Evolutionary conservation across 768 basidiomycete genomes (phyloP).

Genomic region (Nidula microcarpa): DNA sequence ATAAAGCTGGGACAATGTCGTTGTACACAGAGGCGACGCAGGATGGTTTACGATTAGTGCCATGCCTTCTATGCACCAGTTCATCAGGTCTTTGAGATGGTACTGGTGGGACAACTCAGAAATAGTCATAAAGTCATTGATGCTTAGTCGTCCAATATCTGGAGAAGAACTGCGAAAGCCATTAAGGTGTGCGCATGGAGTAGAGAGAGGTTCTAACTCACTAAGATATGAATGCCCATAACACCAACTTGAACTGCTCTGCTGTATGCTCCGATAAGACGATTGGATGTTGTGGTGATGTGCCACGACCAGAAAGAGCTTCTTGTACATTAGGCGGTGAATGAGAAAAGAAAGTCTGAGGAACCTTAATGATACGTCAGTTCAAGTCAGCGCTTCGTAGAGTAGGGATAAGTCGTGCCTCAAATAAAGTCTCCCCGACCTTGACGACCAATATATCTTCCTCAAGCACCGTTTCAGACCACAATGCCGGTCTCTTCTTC

Average conservation of each 20-base stretch:
- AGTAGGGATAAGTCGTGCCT: too few relatives aligned
- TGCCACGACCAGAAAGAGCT: conserved; percentile 8
- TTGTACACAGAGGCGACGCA: conserved; percentile 17
- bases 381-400: too few relatives aligned
- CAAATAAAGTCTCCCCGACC: too few relatives aligned
- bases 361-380: too few relatives aligned
- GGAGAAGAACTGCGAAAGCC: conserved; percentile 19
- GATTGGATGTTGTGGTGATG: conserved; percentile 26
- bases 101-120: conserved; percentile 37
- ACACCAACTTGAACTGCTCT: conserved; percentile 32
- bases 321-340: conserved; percentile 12
- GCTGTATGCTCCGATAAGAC: conserved; percentile 31
- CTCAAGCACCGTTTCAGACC: too few relatives aligned
- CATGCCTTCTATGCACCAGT: conserved; percentile 33
- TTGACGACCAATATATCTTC: too few relatives aligned
- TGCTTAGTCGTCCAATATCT: conserved; percentile 16
- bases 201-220: conserved; percentile 15
- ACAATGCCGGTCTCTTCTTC: too few relatives aligned
- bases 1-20: conserved; percentile 22
- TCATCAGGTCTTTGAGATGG: conserved; percentile 25
- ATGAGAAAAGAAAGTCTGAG: conserved; percentile 11
- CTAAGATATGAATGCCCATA: conserved; percentile 36
- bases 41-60: conserved; percentile 17
- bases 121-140: conserved; percentile 33
- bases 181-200: conserved; percentile 5